Base-by-base conservation (phyloP, 1,139 yeast species). In the Suhomyces taliae region DNA sequence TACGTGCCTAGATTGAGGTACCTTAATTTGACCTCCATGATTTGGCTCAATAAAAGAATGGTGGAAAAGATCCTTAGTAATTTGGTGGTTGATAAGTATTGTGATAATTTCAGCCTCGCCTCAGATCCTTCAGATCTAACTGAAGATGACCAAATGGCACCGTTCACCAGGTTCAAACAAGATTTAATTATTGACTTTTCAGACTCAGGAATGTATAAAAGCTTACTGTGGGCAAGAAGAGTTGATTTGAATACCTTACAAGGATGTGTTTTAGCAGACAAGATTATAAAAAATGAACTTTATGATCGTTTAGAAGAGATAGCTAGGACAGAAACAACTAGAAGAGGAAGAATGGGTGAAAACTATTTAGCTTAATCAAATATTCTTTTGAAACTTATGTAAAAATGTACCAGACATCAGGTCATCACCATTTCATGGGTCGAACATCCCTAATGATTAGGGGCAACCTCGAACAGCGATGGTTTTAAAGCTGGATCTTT, bases 151-250 rank as follows among this genome's bases (percentile, higher is more conserved):
- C 32, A 29, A 29, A 11, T 9, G n/a, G 32, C 4, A 56, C 24
- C 52, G 48, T 8, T 44, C 44, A 44, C 29, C 34, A 24, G 31
- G 8, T 48, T 38, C 41, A 46, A 43, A 41, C 66, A 62, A 47
- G 61, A 70, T 54, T 57, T 73, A 54, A 61, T 65, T 36, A 44
- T 81, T 29, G 79, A 81, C 55, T 71, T 81, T 45, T 65, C 76
- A 2, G 74, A 81, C 53, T 78, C 85, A 1, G 88, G 88, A 1
- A 82, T 82, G 87, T 67, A 73, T 45, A 77, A 79, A 52, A 72
- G 74, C 40, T 65, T 79, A 33, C 72, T 62, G n/a, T 83, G 88
- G 87, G 85, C 85, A 0, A 61, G 61, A 43, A 49, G 52, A 48
- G 66, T 75, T 40, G 72, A 75, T 51, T 56, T 73, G 44, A 59